These are phyloP conservation scores for Colletotrichum tamarilloi DNA, from an alignment of 2,329 filamentous ascomycete genomes.

Conservation along the genomic window DNA sequence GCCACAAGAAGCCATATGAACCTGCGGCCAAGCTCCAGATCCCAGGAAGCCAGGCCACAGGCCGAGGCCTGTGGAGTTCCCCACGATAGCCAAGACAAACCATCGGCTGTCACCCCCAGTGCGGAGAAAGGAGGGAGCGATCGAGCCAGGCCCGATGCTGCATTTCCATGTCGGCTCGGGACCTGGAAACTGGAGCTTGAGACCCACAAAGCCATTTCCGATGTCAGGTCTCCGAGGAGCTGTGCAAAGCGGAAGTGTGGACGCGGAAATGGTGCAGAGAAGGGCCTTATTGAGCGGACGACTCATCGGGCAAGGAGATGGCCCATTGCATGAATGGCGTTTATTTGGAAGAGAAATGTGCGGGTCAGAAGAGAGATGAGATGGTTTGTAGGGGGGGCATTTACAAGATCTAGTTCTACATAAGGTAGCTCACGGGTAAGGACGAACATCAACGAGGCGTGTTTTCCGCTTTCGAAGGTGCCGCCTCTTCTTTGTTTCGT, in stretches of 20 bases:
- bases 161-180: conserved; percentile 11
- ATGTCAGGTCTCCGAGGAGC: background rate
- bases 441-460: background rate
- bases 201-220: conserved; percentile 12
- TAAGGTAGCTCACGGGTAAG: background rate
- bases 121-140: conserved; percentile 22
- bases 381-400: conserved; percentile 6
- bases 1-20: background rate
- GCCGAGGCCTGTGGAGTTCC: conserved; percentile 4
- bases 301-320: background rate
- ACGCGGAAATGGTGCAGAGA: conserved; percentile 10
- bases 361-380: background rate
- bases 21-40: background rate
- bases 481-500: background rate
- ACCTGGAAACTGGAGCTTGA: background rate
- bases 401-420: conserved; percentile 17
- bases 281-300: background rate
- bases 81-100: conserved; percentile 19
- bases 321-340: conserved; percentile 25
- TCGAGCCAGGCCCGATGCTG: conserved; percentile 15
- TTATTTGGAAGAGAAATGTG: background rate
- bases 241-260: background rate
- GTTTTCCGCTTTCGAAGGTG: background rate
- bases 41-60: background rate
- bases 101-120: conserved; percentile 15